Percentiles rank a stretch among this genome's conserved stretches.
Evolutionary conservation across 331 rosid genomes (phyloP).

Genomic region (Malus hybrid): DNA sequence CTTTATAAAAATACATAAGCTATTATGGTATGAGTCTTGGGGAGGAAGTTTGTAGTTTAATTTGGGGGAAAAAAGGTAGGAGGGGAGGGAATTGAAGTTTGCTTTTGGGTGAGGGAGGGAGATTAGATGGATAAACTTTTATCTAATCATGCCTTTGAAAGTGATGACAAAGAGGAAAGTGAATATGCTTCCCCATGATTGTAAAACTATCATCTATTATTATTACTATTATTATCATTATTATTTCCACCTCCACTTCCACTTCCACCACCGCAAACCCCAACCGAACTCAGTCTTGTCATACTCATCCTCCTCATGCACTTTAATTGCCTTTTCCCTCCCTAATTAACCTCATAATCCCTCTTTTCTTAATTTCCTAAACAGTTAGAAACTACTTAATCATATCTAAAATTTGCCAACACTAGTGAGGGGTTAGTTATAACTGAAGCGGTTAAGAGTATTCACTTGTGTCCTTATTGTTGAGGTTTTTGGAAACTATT

Average conservation of each 20-base stretch:
- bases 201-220: constrained; percentile 15
- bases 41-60: constrained; percentile 17
- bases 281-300: constrained; percentile 74
- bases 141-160: constrained; percentile 94
- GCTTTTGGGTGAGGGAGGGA: constrained; percentile 36
- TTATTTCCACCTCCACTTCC: constrained; percentile 68
- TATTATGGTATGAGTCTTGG: constrained; percentile 16
- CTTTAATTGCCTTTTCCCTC: constrained; percentile 17
- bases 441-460: not conserved
- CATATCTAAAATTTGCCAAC: not conserved
- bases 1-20: not conserved
- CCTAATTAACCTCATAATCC: not conserved
- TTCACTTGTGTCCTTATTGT: not conserved
- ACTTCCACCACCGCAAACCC: constrained; percentile 48
- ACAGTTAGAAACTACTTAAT: not conserved
- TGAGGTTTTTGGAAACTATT: not conserved
- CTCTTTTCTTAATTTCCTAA: constrained; percentile 9
- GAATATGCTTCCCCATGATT: constrained; percentile 78
- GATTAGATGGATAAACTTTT: constrained; percentile 52
- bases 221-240: too few species aligned
- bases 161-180: constrained; percentile 94
- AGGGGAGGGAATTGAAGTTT: not conserved
- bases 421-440: not conserved
- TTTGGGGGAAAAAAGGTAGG: not conserved
- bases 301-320: constrained; percentile 34